phyloP scores from a whole-genome alignment of 345 rosid genomes.

The Corchorus capsularis region DNA sequence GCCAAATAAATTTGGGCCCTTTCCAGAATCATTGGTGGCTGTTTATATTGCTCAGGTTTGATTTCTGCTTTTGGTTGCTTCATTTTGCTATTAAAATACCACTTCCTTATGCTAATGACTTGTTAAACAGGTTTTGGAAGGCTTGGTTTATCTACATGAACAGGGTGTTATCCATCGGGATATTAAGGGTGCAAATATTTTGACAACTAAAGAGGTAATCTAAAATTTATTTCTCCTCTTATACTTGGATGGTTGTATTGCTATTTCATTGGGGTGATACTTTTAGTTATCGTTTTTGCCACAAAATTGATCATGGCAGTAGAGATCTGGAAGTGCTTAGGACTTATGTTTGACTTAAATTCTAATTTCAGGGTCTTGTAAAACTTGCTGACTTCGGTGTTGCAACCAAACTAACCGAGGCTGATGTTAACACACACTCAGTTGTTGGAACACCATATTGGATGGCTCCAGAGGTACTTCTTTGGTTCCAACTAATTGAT shows the following conservation, averaged over 20 bases:
- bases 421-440: conserved; percentile 95
- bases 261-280: neutral
- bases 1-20: conserved; percentile 99
- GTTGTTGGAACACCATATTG: conserved; percentile 99
- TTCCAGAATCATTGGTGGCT: conserved; percentile 96
- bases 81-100: conserved; percentile 13
- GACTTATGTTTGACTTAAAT: conserved; percentile 23
- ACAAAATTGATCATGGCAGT: conserved; percentile 2
- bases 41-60: conserved; percentile 97
- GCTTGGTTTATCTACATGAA: conserved; percentile 93
- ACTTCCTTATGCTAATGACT: conserved; percentile 25
- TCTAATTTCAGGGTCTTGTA: conserved; percentile 75
- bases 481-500: conserved; percentile 5
- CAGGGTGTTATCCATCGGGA: conserved; percentile 99
- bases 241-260: neutral
- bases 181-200: conserved; percentile 98
- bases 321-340: conserved; percentile 6
- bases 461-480: conserved; percentile 99
- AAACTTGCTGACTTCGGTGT: conserved; percentile 99
- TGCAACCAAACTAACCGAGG: conserved; percentile 97
- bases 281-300: neutral
- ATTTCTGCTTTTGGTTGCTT: conserved; percentile 27
- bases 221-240: neutral
- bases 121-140: conserved; percentile 83
- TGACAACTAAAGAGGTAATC: conserved; percentile 96